Percentiles rank a stretch among this genome's conserved stretches.
Conservation (phyloP, 116 monocot species). For the Cymodocea nodosa region DNA sequence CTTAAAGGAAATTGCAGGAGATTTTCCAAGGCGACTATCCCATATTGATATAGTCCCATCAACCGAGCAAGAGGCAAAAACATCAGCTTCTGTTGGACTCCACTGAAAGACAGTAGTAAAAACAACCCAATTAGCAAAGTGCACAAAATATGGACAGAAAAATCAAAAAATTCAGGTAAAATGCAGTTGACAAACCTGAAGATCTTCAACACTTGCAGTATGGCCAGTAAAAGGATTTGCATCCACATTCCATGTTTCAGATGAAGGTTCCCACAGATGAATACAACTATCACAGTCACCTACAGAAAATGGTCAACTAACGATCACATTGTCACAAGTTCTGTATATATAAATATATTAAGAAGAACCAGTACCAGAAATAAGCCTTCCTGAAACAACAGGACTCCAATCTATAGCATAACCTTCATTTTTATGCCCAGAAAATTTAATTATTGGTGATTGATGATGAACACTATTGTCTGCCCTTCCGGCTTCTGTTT, state of each 20-base stretch:
- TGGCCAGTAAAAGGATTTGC: constrained; percentile 74
- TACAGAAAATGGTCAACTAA: constrained; percentile 7
- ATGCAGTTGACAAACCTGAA: constrained; percentile 39
- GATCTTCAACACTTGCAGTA: constrained; percentile 85
- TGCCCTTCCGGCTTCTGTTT: constrained; percentile 29
- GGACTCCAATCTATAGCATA: constrained; percentile 97
- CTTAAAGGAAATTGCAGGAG: constrained; percentile 67
- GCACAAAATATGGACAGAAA: neutral
- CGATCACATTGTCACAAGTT: too few species aligned
- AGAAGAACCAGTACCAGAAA: constrained; percentile 44
- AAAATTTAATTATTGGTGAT: constrained; percentile 53
- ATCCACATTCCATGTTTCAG: constrained; percentile 78
- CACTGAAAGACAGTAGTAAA: constrained; percentile 32
- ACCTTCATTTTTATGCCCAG: constrained; percentile 78
- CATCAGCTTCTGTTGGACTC: constrained; percentile 95
- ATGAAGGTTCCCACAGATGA: constrained; percentile 83
- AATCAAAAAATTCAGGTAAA: neutral
- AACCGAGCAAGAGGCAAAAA: constrained; percentile 93
- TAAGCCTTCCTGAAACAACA: constrained; percentile 77
- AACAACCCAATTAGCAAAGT: neutral
- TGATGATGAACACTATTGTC: constrained; percentile 30
- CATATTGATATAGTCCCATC: constrained; percentile 77
- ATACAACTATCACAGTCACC: constrained; percentile 80
- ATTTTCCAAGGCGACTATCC: constrained; percentile 72
- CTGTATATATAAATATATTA: neutral